Evolutionary conservation across 192 early-diverging fungal species (phyloP).

Genomic region (Umbelopsis sp.): DNA sequence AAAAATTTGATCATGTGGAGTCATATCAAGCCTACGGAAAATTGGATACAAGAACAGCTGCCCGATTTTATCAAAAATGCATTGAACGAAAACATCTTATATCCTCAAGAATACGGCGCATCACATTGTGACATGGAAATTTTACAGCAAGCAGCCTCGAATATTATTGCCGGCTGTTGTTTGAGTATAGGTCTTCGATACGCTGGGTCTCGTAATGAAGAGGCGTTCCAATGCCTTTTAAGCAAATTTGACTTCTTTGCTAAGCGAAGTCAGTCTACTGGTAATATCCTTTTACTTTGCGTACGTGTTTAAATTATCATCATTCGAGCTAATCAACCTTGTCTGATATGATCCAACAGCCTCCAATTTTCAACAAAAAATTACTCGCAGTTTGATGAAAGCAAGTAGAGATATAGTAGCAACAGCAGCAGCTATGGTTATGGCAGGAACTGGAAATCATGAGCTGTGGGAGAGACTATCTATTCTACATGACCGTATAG

Average conservation of each 20-base stretch:
- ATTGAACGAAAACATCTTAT: slow-evolving; percentile 12
- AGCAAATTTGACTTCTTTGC: slow-evolving; percentile 55
- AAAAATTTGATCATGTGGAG: slow-evolving; percentile 77
- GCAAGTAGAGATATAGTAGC: slow-evolving; percentile 71
- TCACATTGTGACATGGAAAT: slow-evolving; percentile 42
- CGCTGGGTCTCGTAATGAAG: slow-evolving; percentile 59
- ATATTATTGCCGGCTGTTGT: slow-evolving; percentile 67
- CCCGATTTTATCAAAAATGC: slow-evolving; percentile 57
- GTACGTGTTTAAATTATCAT: neutral
- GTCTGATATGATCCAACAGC: slow-evolving; percentile 28
- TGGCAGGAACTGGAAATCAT: slow-evolving; percentile 81
- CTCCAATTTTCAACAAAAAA: slow-evolving; percentile 55
- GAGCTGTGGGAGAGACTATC: slow-evolving; percentile 62
- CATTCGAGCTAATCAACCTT: no score
- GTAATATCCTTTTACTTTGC: slow-evolving; percentile 39
- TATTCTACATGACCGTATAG: slow-evolving; percentile 47
- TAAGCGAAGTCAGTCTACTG: slow-evolving; percentile 28
- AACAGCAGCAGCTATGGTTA: slow-evolving; percentile 65
- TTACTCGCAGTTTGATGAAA: slow-evolving; percentile 63
- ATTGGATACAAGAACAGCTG: slow-evolving; percentile 68
- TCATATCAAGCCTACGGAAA: slow-evolving; percentile 54
- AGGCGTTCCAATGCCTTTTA: slow-evolving; percentile 53
- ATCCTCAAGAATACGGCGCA: slow-evolving; percentile 8
- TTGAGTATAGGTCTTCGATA: slow-evolving; percentile 69
- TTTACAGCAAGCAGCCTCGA: slow-evolving; percentile 62